Evolutionary conservation across 495 filamentous ascomycete species (phyloP), one percentile per base, ranked within the genome.

Genomic region (Filosporella fistucella): DNA sequence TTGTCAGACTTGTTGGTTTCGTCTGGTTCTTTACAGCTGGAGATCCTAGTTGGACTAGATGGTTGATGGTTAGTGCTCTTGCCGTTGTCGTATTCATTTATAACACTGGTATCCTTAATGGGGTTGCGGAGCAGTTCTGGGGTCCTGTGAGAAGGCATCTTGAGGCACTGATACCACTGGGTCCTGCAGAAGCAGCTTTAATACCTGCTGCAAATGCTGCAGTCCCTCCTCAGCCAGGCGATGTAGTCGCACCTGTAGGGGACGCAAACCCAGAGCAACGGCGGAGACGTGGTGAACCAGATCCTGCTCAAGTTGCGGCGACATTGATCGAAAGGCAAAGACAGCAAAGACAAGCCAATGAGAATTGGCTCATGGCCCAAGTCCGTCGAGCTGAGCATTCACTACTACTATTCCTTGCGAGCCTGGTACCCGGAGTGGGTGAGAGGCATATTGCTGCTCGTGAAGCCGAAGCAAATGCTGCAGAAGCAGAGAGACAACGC

Each of bases 351-450:
- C 58, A 69, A 22, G 61, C 62, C 4, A 68, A 80, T 52, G 66
- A 61, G 16, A 67, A 62, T 18, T 79, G 81, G 77, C 35, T 82
- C 10, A 59, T 72, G 53, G 68, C 82, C 32, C 72, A 74, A 24
- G 57, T 86, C 11, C 69, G 86, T 52, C 69, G 81, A 12, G 62
- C 77, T 11, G 90, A 95, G 61, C 76, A 89, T 42, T 84, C 86
- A 12, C 61, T 86, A n/a, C 77, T 89, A 12, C 68, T 96, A 24
- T 91, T 96, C 56, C 63, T 95, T 28, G 88, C 89, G 5, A 93
- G 86, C 65, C 68, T 96, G 42, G 80, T 88, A 23, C 90, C 90
- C 0, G 90, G 90, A 7, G 72, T 95, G 12, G 88, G 89, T 0
- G 90, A 95, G 63, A 67, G 88, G 35, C 85, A 93, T 57, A 88